These are phyloP conservation scores for Trametes hirsuta DNA, from an alignment of 1,284 basidiomycete genomes.

Conservation along the genomic window DNA sequence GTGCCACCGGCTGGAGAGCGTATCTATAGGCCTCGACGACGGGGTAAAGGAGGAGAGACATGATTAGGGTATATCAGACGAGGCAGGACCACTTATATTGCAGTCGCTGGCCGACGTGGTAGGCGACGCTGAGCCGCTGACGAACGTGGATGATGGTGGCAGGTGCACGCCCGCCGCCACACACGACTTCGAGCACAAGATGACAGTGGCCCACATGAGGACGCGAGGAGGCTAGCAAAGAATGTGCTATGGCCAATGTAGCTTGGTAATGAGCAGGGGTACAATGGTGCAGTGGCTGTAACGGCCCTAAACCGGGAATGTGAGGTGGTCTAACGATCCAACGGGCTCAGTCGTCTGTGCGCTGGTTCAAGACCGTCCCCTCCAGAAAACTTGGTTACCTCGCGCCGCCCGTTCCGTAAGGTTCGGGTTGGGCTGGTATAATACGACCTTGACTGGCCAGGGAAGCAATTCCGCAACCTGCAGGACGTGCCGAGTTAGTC, in stretches of 20 bases:
- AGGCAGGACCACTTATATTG: not conserved
- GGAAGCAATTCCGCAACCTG: constrained; percentile 89
- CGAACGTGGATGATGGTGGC: constrained; percentile 2
- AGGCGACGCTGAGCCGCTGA: not conserved
- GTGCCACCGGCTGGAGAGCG: constrained; percentile 61
- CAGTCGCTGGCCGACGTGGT: not conserved
- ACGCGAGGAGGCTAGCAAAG: not conserved
- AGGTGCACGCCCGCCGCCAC: not conserved
- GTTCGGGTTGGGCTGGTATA: constrained; percentile 70
- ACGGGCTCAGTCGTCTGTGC: constrained; percentile 66
- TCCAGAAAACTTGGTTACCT: constrained; percentile 88
- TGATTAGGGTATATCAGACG: constrained; percentile 1
- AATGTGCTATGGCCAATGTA: not conserved
- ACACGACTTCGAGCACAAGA: not conserved
- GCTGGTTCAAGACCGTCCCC: constrained; percentile 89
- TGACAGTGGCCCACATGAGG: not conserved
- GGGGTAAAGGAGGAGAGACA: constrained; percentile 40
- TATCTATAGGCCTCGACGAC: constrained; percentile 57
- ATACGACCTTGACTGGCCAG: constrained; percentile 80
- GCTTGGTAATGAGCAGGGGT: constrained; percentile 21
- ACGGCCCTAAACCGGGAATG: constrained; percentile 80
- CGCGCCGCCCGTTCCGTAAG: constrained; percentile 62
- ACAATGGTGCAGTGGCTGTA: constrained; percentile 75
- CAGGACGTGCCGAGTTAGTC: constrained; percentile 86
- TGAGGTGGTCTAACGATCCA: constrained; percentile 62